phyloP scores from a whole-genome alignment of 169 alveolate genomes.

The Plasmodium yoelii region DNA sequence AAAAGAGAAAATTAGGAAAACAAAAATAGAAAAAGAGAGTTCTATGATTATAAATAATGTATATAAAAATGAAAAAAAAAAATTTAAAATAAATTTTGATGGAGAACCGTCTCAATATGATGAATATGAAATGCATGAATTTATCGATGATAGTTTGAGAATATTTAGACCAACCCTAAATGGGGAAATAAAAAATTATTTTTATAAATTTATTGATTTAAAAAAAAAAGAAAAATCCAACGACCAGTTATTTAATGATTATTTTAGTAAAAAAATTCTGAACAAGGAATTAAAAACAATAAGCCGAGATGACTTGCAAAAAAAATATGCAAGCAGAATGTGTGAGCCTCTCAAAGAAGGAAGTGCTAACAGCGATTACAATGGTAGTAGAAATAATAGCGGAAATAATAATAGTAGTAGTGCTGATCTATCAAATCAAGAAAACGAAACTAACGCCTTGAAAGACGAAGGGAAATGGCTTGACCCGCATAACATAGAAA shows the following conservation, averaged over 20 bases:
- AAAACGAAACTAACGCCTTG: not conserved
- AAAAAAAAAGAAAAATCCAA: conserved; percentile 56
- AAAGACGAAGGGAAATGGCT: not conserved
- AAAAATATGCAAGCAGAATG: not conserved
- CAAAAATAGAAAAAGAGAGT: not conserved
- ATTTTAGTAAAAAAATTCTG: conserved; percentile 29
- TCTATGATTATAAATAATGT: not conserved
- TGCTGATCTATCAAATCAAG: not conserved
- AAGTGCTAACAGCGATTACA: not conserved
- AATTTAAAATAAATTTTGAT: no score
- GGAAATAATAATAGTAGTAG: not conserved
- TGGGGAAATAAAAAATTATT: conserved; percentile 49
- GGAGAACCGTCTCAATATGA: not conserved
- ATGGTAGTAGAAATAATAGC: no score
- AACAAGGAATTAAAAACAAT: conserved; percentile 9
- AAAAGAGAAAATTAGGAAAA: not conserved
- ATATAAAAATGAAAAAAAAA: not conserved
- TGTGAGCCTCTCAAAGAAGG: not conserved
- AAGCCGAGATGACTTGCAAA: not conserved
- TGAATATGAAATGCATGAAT: conserved; percentile 14
- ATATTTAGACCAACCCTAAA: conserved; percentile 47
- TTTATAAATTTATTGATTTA: conserved; percentile 46
- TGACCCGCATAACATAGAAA: not conserved
- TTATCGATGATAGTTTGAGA: conserved; percentile 65
- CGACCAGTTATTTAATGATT: conserved; percentile 30